Percentiles rank a stretch among this genome's conserved stretches.
Evolutionary conservation across 1,284 basidiomycete genomes (phyloP).

Genomic region (Sanguinoderma infundibulare): DNA sequence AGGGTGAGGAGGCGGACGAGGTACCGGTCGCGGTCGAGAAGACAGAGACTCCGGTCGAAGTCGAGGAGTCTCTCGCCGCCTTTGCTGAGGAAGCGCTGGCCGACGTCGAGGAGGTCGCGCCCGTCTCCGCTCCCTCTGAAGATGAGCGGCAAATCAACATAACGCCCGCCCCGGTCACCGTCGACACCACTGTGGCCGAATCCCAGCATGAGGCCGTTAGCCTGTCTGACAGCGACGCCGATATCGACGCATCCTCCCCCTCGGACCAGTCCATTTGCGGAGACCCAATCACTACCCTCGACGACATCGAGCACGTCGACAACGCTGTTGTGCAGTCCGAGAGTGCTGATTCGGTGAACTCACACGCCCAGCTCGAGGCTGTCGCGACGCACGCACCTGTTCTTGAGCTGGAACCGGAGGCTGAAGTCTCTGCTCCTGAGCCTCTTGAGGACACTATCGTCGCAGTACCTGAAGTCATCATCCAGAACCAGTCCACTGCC

Average conservation of each 20-base stretch:
- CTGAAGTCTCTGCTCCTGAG: not conserved
- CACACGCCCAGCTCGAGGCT: not conserved
- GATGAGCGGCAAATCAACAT: not conserved
- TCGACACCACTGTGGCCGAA: not conserved
- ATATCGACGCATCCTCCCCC: not conserved
- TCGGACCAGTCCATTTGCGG: not conserved
- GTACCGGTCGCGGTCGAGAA: not conserved
- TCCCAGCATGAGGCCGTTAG: not conserved
- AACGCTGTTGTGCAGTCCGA: not conserved
- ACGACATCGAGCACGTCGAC: not conserved
- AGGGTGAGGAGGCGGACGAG: not conserved
- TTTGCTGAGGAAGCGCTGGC: not conserved
- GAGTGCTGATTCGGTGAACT: not conserved
- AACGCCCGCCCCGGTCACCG: not conserved
- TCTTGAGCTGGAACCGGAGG: no score
- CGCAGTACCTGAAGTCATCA: not conserved
- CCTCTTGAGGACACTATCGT: not conserved
- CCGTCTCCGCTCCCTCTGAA: not conserved
- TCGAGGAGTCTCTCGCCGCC: not conserved
- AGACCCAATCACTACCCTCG: not conserved
- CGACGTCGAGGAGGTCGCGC: not conserved
- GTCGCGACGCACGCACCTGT: not conserved
- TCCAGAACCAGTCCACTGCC: not conserved
- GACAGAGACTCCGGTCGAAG: not conserved
- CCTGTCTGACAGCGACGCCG: not conserved